These are phyloP conservation scores for Trametes versicolor DNA, from an alignment of 1,284 basidiomycete species.

Conservation along the genomic window DNA sequence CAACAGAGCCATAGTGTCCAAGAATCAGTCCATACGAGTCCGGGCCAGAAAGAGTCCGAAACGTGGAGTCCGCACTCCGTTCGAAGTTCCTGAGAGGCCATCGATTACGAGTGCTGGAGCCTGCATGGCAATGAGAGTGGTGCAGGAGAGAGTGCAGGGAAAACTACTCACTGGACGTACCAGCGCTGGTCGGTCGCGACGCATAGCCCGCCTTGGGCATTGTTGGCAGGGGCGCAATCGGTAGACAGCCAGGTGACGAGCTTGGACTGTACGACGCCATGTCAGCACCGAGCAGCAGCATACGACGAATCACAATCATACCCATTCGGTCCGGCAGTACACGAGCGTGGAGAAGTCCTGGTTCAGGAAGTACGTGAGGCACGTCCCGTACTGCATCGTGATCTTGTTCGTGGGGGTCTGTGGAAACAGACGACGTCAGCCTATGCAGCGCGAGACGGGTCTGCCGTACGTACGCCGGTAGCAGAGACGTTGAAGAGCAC, in stretches of 20 bases:
- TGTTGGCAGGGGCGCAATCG: constrained; percentile 57
- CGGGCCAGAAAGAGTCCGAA: background rate
- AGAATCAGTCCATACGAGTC: background rate
- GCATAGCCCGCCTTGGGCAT: constrained; percentile 59
- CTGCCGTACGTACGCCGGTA: constrained; percentile 17
- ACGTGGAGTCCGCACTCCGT: background rate
- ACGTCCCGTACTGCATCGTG: constrained; percentile 42
- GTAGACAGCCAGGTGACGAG: constrained; percentile 53
- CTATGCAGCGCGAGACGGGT: background rate
- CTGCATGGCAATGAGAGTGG: background rate
- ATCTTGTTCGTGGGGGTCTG: constrained; percentile 36
- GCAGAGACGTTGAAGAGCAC: constrained; percentile 34
- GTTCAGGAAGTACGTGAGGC: constrained; percentile 43
- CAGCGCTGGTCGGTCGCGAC: constrained; percentile 55
- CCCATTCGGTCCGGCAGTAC: constrained; percentile 45
- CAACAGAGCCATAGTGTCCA: background rate
- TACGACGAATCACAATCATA: constrained; percentile 23
- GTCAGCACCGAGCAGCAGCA: background rate
- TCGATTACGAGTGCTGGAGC: background rate
- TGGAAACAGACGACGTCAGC: background rate
- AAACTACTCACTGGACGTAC: constrained; percentile 53
- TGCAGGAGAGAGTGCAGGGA: background rate
- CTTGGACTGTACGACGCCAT: constrained; percentile 7
- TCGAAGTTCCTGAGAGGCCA: background rate
- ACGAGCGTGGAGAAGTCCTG: constrained; percentile 37